A percentile compares a stretch with the other conserved stretches of the same genome.
phyloP scores from a whole-genome alignment of 1,284 basidiomycete genomes.

The Fomes fomentarius region DNA sequence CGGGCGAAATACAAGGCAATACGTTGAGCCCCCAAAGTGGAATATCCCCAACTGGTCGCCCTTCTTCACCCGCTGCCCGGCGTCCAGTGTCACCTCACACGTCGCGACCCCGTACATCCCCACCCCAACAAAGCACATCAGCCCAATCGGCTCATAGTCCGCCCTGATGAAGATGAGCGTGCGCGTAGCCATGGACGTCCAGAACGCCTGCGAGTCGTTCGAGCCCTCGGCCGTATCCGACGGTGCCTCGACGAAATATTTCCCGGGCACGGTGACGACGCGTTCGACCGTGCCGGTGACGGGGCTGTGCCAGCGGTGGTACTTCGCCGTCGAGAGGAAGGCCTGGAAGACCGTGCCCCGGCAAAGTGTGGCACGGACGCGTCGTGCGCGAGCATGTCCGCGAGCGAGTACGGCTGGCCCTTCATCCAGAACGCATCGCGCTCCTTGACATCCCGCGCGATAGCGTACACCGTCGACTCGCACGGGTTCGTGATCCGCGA shows the following conservation, averaged over 20 bases:
- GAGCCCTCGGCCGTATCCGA: constrained; percentile 21
- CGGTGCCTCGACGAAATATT: constrained; percentile 40
- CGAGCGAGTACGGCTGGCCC: constrained; percentile 45
- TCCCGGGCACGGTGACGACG: constrained; percentile 39
- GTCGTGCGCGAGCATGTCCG: constrained; percentile 43
- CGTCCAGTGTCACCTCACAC: constrained; percentile 38
- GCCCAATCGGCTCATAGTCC: constrained; percentile 41
- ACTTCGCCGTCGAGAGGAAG: constrained; percentile 45
- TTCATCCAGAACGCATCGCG: constrained; percentile 52
- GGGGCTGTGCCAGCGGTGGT: constrained; percentile 49
- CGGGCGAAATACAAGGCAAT: constrained; percentile 43
- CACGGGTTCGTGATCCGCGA: constrained; percentile 49
- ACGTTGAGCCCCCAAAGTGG: constrained; percentile 55
- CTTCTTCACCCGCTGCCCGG: constrained; percentile 39
- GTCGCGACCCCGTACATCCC: constrained; percentile 52
- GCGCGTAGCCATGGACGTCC: constrained; percentile 41
- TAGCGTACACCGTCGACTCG: constrained; percentile 47
- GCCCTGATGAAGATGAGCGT: constrained; percentile 46
- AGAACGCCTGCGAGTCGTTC: constrained; percentile 38
- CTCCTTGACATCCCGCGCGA: constrained; percentile 35
- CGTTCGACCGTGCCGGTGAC: constrained; percentile 43
- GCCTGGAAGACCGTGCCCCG: constrained; percentile 49
- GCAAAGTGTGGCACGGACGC: constrained; percentile 38
- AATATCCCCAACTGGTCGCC: constrained; percentile 54
- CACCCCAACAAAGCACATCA: constrained; percentile 43